Evolutionary conservation across 208 protist species (phyloP).

Genomic region (Trypanosoma platydactyli): DNA sequence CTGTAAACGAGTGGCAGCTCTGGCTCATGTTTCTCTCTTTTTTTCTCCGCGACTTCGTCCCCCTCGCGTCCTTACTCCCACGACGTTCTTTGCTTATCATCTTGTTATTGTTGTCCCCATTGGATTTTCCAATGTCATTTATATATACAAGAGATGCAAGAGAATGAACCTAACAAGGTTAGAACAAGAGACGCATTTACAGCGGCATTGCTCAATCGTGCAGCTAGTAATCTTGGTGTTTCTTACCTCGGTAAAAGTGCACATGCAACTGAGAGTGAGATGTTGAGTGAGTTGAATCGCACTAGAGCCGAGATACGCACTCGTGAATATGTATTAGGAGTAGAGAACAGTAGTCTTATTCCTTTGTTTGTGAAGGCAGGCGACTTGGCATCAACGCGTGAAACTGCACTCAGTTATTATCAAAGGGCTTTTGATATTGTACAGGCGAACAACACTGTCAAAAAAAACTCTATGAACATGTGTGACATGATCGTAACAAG

Average conservation of each 20-base stretch:
- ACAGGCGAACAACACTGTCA: slow-evolving; percentile 8
- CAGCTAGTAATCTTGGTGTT: slow-evolving; percentile 21
- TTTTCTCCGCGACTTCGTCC: no score
- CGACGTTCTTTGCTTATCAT: no score
- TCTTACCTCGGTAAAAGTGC: not conserved
- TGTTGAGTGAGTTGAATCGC: slow-evolving; percentile 3
- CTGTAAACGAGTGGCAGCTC: no score
- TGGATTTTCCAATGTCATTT: not conserved
- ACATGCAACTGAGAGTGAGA: not conserved
- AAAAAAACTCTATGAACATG: not conserved
- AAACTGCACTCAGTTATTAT: slow-evolving; percentile 8
- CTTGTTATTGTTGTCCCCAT: not conserved
- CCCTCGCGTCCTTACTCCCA: no score
- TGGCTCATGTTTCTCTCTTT: no score
- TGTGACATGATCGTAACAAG: slow-evolving; percentile 7
- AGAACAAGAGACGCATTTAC: slow-evolving; percentile 27
- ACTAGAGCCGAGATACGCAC: slow-evolving; percentile 24
- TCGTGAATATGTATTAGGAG: slow-evolving; percentile 19
- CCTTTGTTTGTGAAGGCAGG: slow-evolving; percentile 22
- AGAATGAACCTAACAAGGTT: not conserved
- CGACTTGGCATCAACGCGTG: slow-evolving; percentile 7
- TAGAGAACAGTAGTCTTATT: slow-evolving; percentile 18
- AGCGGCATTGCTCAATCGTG: slow-evolving; percentile 16
- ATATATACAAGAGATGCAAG: not conserved
- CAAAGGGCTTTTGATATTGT: slow-evolving; percentile 17